phyloP scores from a whole-genome alignment of 306 rosid genomes.

The Sicyos baderoa region DNA sequence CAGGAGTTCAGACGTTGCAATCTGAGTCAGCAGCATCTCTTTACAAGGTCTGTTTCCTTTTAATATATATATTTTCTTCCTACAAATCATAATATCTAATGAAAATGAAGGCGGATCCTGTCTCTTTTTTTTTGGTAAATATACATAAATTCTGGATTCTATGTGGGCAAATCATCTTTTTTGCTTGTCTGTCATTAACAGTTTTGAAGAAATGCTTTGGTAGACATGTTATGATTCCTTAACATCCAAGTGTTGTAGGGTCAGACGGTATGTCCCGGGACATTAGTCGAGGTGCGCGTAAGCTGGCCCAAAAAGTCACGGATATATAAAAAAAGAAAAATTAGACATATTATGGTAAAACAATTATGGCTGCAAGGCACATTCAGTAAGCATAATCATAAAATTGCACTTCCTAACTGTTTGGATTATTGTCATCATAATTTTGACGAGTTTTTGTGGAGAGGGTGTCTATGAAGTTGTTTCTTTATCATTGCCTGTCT shows the following conservation, averaged over 20 bases:
- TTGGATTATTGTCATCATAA: neutral
- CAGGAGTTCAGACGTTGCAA: conserved; percentile 60
- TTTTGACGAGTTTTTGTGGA: neutral
- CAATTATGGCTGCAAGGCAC: neutral
- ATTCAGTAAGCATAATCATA: conserved; percentile 3
- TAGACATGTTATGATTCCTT: neutral
- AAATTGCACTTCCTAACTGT: neutral
- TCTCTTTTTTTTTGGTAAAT: neutral
- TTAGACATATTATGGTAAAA: neutral
- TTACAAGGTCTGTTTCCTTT: conserved; percentile 60
- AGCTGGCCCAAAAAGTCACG: too few relatives aligned
- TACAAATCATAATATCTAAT: conserved; percentile 5
- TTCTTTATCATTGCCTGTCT: too few relatives aligned
- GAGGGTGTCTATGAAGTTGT: too few relatives aligned
- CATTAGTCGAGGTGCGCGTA: too few relatives aligned
- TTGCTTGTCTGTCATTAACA: neutral
- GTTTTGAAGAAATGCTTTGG: neutral
- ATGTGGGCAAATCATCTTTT: neutral
- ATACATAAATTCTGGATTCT: neutral
- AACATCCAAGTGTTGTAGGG: too few relatives aligned
- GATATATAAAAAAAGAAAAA: too few relatives aligned
- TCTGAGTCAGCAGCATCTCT: conserved; percentile 98
- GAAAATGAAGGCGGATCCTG: neutral
- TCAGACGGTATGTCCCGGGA: too few relatives aligned
- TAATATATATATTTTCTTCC: neutral